A percentile compares a stretch with the other conserved stretches of the same genome.
These are phyloP conservation scores for Abelmoschus esculentus DNA, from an alignment of 345 rosid genomes.

Conservation along the genomic window DNA sequence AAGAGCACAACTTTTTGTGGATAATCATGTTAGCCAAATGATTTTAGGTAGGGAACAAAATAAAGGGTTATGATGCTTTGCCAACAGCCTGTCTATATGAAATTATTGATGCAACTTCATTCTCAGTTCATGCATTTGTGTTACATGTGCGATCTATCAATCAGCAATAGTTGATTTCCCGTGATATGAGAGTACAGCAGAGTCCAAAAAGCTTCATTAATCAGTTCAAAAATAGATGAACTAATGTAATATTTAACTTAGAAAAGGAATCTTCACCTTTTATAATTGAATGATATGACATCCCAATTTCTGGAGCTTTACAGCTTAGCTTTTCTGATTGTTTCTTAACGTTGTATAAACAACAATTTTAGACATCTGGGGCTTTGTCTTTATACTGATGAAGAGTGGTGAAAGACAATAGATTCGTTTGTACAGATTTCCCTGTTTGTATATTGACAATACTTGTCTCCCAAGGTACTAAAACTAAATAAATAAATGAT, in stretches of 20 bases:
- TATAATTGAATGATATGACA: slow-evolving; percentile 3
- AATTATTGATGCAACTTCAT: neutral
- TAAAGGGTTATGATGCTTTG: neutral
- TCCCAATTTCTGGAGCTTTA: slow-evolving; percentile 1
- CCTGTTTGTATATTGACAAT: too few species aligned
- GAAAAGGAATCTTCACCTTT: neutral
- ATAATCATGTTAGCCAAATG: neutral
- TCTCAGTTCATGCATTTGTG: neutral
- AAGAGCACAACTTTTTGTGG: too few species aligned
- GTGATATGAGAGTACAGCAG: neutral
- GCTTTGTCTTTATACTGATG: neutral
- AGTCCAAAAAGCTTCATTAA: neutral
- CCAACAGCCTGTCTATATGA: neutral
- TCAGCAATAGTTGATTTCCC: neutral
- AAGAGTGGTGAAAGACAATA: neutral
- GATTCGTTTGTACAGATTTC: too few species aligned
- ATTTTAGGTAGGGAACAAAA: slow-evolving; percentile 1
- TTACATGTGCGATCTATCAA: neutral
- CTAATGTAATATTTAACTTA: too few species aligned
- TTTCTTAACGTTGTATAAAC: neutral
- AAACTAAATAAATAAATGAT: slow-evolving; percentile 2
- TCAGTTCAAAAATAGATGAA: neutral
- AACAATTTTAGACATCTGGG: neutral
- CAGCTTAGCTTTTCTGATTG: neutral
- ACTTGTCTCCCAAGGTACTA: neutral